phyloP scores from a whole-genome alignment of 2,329 filamentous ascomycete species.

The Pyrenophora tritici-repentis region DNA sequence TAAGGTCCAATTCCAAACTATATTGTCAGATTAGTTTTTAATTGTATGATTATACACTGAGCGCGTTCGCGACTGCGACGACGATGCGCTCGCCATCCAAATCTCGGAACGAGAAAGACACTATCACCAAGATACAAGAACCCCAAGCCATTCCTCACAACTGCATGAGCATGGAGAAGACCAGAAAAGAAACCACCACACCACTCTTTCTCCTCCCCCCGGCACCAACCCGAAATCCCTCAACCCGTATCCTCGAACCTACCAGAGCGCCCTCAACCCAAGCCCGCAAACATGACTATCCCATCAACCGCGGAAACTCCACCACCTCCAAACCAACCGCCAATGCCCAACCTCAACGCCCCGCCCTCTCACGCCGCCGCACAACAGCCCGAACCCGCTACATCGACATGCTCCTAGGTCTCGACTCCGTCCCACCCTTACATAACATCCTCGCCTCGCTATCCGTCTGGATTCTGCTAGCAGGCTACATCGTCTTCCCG shows the following conservation, averaged over 20 bases:
- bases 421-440: constrained; percentile 53
- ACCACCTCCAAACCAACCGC: background rate
- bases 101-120: background rate
- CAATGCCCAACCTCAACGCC: constrained; percentile 11
- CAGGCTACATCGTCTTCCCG: constrained; percentile 59
- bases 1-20: background rate
- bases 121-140: background rate
- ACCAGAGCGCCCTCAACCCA: constrained; percentile 2
- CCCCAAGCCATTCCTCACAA: background rate
- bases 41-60: background rate
- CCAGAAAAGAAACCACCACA: background rate
- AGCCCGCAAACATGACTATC: constrained; percentile 1
- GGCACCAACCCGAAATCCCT: constrained; percentile 16
- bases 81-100: background rate
- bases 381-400: too few relatives aligned
- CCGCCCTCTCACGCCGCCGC: constrained; percentile 30
- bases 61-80: too few relatives aligned
- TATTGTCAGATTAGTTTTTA: background rate
- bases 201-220: background rate
- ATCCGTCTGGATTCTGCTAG: constrained; percentile 58
- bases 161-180: background rate
- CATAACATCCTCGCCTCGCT: constrained; percentile 56
- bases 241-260: constrained; percentile 26
- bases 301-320: background rate
- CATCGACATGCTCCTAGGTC: constrained; percentile 53